Percentiles rank a stretch among this genome's conserved stretches.
Conservation (phyloP, 192 early-diverging fungal species). For the Backusella circina region DNA sequence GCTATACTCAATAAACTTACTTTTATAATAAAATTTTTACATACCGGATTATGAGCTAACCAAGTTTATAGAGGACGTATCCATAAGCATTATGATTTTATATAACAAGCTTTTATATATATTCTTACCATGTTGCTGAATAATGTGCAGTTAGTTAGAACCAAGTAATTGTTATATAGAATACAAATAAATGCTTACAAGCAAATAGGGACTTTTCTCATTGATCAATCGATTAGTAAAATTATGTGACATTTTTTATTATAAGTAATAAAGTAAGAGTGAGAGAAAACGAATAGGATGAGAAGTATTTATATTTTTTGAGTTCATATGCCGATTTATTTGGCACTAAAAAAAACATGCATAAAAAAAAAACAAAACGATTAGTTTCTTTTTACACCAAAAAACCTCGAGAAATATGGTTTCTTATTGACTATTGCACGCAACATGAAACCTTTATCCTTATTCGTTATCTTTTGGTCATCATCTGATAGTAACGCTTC, state of each 20-base stretch:
- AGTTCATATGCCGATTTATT: neutral
- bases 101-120: neutral
- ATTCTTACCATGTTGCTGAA: constrained; percentile 39
- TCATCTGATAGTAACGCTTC: neutral
- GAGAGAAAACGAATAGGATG: neutral
- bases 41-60: constrained; percentile 48
- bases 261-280: neutral
- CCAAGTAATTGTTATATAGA: neutral
- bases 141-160: neutral
- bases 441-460: constrained; percentile 22
- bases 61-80: neutral
- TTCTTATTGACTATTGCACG: constrained; percentile 27
- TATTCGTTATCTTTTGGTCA: neutral
- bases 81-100: neutral
- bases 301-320: neutral
- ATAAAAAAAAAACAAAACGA: neutral
- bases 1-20: neutral
- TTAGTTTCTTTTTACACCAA: constrained; percentile 12
- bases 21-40: neutral
- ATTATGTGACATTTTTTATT: constrained; percentile 13
- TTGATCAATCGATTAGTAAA: constrained; percentile 47
- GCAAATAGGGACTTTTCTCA: constrained; percentile 58
- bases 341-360: neutral
- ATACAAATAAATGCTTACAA: constrained; percentile 30
- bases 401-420: constrained; percentile 22